Base-by-base conservation (phyloP, 1,284 basidiomycete genomes). In the Tranzscheliella williamsii region DNA sequence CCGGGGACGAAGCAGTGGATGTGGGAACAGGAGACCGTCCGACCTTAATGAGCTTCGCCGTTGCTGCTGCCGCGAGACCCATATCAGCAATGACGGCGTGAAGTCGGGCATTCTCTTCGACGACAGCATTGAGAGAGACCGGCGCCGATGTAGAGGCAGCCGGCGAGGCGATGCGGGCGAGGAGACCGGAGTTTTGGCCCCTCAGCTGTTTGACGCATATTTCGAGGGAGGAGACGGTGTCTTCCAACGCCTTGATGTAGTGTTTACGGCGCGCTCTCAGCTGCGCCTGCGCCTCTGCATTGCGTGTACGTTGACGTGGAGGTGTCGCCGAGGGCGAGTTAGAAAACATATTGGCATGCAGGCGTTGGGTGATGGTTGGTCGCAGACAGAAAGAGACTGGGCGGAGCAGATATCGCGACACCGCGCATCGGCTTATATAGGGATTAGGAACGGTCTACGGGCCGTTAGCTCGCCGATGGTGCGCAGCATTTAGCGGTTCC, bases 231-330 rank as follows among this genome's bases (percentile, higher is more conserved):
- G 49, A 48, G 7, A 62, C 58, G 17, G 58, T 62, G 26, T 52
- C 48, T 30, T 62, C 58, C 13, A 62, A 36, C 7, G 52, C 48
- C 24, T 62, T 56, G 45, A 56, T 62, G 49, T 62, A 62, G 4
- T 38, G 36, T 26, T 62, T 62, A 4, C 58, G 30, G 4, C 58
- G 37, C 1, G 35, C 44, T 6, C 58, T 39, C 13, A 62, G 45
- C 20, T 56, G 48, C 18, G 58, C 58, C 30, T 62, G 58, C 5
- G 58, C 58, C 21, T 62, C 52, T 1, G 58, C 53, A 16, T 62
- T 62, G 38, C 53, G 52, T n/a, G 58, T 56, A 2, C 57, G 50
- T 8, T 42, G 32, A n/a, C 27, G 27, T 11, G 27, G n/a, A 29
- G 27, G n/a, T 9, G 27, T 9, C n/a, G 27, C 27, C 9, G 27